These are phyloP conservation scores for Chalaropsis thielavioides DNA, from an alignment of 2,329 filamentous ascomycete genomes.

Conservation along the genomic window DNA sequence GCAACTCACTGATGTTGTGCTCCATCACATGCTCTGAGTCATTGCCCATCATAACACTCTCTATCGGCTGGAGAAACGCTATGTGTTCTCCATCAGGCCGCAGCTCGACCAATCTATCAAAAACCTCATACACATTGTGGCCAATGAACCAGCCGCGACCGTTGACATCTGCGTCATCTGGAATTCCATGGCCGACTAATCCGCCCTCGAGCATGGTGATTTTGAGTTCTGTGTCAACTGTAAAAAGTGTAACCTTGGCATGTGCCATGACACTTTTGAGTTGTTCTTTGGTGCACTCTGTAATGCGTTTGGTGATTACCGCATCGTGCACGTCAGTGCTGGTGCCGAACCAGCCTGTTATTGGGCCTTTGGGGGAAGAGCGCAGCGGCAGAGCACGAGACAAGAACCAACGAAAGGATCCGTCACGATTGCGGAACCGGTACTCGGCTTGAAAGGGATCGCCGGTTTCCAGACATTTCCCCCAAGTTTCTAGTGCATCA, in stretches of 20 bases:
- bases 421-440: constrained; percentile 49
- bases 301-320: constrained; percentile 52
- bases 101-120: constrained; percentile 33
- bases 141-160: constrained; percentile 41
- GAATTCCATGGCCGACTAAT: constrained; percentile 38
- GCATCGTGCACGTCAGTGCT: constrained; percentile 64
- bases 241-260: constrained; percentile 62
- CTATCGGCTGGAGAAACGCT: constrained; percentile 43
- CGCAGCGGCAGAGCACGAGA: constrained; percentile 55
- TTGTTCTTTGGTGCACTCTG: constrained; percentile 53
- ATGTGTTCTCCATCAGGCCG: constrained; percentile 30
- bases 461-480: constrained; percentile 48
- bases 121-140: constrained; percentile 49
- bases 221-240: constrained; percentile 46
- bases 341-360: constrained; percentile 67
- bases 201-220: constrained; percentile 59
- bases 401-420: constrained; percentile 67
- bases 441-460: constrained; percentile 58
- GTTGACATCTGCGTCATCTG: constrained; percentile 24
- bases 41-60: constrained; percentile 49
- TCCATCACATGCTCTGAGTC: constrained; percentile 48
- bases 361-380: constrained; percentile 49
- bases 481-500: constrained; percentile 43
- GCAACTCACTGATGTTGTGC: constrained; percentile 37
- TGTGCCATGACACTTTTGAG: constrained; percentile 60